Evolutionary conservation across 179 eudicot species (phyloP), one percentile per base, ranked within the genome.

Genomic region (Silene coronaria): DNA sequence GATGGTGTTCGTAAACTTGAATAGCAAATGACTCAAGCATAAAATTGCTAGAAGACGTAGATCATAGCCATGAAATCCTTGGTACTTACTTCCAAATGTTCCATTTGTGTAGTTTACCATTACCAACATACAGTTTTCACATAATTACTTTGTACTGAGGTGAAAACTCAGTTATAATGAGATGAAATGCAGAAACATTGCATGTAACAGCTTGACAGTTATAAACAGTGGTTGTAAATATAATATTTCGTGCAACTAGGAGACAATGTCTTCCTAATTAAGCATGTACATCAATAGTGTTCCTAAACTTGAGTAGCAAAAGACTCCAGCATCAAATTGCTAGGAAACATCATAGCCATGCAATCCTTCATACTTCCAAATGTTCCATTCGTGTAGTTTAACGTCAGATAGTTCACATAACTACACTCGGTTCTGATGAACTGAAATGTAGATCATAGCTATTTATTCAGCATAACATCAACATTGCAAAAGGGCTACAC

Each of bases 21-120:
- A 45, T 32, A 11, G 69, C 69, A 65, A 65, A 65, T 32, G 23
- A 66, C 48, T 75, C 23, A 65, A 22, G 55, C 67, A 76, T 48
- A 27, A 59, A 3, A 46, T 11, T 75, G 45, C 51, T 27, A 28
- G 24, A 5, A 7, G 13, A 36, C 11, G 10, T 36, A 75, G 59
- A 11, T 21, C 63, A 51, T 24, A 74, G 3, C 23, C 17, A 13
- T 34, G 16, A n/a, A 45, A 10, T 46, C 61, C 26, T 57, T 14
- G 4, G 13, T 36, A 9, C 27, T 26, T 60, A n/a, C 21, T 38
- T 55, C n/a, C 34, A 36, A 36, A 36, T 36, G 45, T 36, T 36
- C 45, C 45, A 36, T 36, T 36, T 7, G 45, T 36, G 45, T 36
- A 36, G 45, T 36, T 7, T 36, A 36, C 45, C 45, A 7, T 7